phyloP scores from a whole-genome alignment of 2,329 filamentous ascomycete genomes.

The Penicillium sp. region DNA sequence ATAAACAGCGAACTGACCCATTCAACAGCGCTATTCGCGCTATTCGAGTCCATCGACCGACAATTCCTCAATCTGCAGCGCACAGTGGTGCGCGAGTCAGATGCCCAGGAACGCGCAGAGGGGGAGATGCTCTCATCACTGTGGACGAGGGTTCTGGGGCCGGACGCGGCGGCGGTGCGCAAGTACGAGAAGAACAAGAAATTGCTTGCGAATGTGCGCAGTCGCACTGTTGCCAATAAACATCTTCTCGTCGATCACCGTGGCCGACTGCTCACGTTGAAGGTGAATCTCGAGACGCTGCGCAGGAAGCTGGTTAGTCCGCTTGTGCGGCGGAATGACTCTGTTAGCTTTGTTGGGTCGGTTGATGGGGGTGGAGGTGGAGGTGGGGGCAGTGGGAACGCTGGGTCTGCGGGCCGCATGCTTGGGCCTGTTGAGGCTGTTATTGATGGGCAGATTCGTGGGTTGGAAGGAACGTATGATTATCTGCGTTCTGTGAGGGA shows the following conservation, averaged over 20 bases:
- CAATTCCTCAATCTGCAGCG: slow-evolving; percentile 88
- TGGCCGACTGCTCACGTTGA: slow-evolving; percentile 75
- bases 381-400: slow-evolving; percentile 15
- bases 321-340: slow-evolving; percentile 68
- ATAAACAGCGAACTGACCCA: slow-evolving; percentile 82
- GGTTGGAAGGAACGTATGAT: slow-evolving; percentile 74
- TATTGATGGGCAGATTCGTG: slow-evolving; percentile 76
- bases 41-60: slow-evolving; percentile 89
- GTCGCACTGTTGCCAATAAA: slow-evolving; percentile 84
- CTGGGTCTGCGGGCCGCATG: slow-evolving; percentile 51
- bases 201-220: slow-evolving; percentile 73
- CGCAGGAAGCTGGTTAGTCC: slow-evolving; percentile 81
- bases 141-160: slow-evolving; percentile 81
- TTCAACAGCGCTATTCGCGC: slow-evolving; percentile 73
- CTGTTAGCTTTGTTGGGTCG: slow-evolving; percentile 38
- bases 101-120: slow-evolving; percentile 75
- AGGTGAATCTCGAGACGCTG: slow-evolving; percentile 82
- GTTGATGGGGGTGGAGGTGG: slow-evolving; percentile 21
- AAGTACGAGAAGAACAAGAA: slow-evolving; percentile 91
- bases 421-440: slow-evolving; percentile 58
- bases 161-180: slow-evolving; percentile 69
- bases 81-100: slow-evolving; percentile 78
- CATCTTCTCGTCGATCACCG: slow-evolving; percentile 83
- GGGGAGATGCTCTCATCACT: slow-evolving; percentile 78
- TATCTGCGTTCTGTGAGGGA: slow-evolving; percentile 74